Base-by-base conservation (phyloP, 2,329 filamentous ascomycete species). In the Penicillium glabrum region DNA sequence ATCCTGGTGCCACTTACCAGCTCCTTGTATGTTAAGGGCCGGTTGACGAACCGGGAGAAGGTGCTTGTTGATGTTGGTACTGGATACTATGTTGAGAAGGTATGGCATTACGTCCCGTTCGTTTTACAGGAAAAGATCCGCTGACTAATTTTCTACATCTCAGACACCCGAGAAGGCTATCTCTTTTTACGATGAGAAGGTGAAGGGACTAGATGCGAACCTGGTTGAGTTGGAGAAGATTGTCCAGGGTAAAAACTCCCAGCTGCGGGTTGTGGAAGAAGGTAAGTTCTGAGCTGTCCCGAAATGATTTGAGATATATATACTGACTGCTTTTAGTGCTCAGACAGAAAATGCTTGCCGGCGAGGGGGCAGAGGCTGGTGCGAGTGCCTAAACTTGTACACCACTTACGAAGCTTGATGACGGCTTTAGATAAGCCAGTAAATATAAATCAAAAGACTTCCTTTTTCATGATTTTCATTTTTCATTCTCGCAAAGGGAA, bases 1-100 rank as follows among this genome's bases (percentile, higher is more conserved):
- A 89, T 98, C 47, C 84, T 99, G 21, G 91, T 99, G n/a, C 95
- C 96, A 0, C 78, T 99, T 60, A 99, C 95, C 13, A 95, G 90
- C 67, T 97, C 93, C 1, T 83, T 99, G 29, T 99, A 99, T 76
- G 93, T 99, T 16, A 89, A 89, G 26, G 96, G 93, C 31, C 87
- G 84, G 39, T 81, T 98, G 41, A 83, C 89, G 46, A 85, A 88
- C 73, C 83, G 88, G 1, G 84, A 90, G 56, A 87, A 86, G 59
- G 91, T 96, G 7, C 82, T 98, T 57, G 91, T 98, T 41, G 93
- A 98, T 74, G 86, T 97, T 21, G 93, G 93, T 21, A 98, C 93
- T 1, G 93, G 93, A 0, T 98, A 96, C 73, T 93, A 92, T 70
- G 88, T 98, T 52, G 93, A 98, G 77, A 99, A 99, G 85, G 88